Evolutionary conservation across 768 basidiomycete genomes (phyloP), one percentile per base, ranked within the genome.

Genomic region (Cystobasidium onofrii): DNA sequence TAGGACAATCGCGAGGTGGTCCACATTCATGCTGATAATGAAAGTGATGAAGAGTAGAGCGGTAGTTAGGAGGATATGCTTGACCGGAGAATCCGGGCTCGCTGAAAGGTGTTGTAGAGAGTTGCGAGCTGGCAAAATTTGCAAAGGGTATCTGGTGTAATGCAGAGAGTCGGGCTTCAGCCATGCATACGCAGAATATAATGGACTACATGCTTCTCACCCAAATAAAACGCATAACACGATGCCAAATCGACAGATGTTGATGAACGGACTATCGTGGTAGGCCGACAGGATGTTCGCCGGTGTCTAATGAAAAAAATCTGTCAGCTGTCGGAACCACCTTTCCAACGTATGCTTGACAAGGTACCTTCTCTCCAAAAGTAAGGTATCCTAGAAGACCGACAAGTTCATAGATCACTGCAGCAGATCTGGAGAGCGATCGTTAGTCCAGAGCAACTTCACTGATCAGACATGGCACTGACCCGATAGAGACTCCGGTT

Each of bases 161-260:
- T 15, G 15, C 39, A 60, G 31, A 43, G 10, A 39, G 12, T 27
- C 31, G 17, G n/a, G 29, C 29, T 9, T 67, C 20, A 39, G 46
- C 39, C 20, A 50, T n/a, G 27, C 4, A 10, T 6, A 44, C 17
- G 29, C 23, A 18, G 9, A 13, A 57, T 12, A 4, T 2, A 67
- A 36, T 9, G 25, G 4, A 9, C 20, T 33, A 34, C n/a, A 15
- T 20, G 25, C 27, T 25, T 4, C 64, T 29, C 31, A 76, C 64
- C 69, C 65, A 79, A 95, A 91, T 71, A 92, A 83, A 72, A 98
- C 93, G 31, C 95, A 85, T 57, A 90, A 83, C 44, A 92, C 89
- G 80, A 99, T 96, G 13, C 94, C 96, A 12, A 95, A 82, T 78
- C 96, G 92, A 10, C 95, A 95, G 73, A 94, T 78, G 36, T 95